phyloP scores from a whole-genome alignment of 2,329 filamentous ascomycete species.

The Epichloe gansuensis region DNA sequence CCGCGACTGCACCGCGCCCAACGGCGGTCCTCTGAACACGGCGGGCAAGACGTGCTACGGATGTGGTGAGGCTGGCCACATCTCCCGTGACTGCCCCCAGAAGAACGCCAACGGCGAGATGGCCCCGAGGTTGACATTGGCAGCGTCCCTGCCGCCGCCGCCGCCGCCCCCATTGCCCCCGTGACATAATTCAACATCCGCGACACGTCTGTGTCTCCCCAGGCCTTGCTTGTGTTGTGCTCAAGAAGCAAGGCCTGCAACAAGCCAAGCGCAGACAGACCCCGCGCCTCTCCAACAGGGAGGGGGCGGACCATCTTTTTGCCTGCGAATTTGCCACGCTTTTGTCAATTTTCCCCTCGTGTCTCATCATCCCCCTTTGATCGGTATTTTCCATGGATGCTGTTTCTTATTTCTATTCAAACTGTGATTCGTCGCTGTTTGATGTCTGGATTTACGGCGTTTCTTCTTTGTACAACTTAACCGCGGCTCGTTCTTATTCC shows the following conservation, averaged over 20 bases:
- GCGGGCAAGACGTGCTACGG: constrained; percentile 98
- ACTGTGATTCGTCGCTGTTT: constrained; percentile 17
- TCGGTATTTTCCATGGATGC: constrained; percentile 17
- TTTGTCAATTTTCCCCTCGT: background rate
- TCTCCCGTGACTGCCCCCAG: constrained; percentile 86
- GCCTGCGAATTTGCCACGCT: no score
- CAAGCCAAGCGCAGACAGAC: constrained; percentile 3
- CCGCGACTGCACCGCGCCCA: constrained; percentile 87
- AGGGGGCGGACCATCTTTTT: background rate
- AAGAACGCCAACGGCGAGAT: constrained; percentile 45
- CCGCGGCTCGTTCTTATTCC: background rate
- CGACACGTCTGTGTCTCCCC: constrained; percentile 7
- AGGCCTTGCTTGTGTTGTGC: background rate
- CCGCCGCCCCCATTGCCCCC: constrained; percentile 28
- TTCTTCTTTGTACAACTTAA: constrained; percentile 10
- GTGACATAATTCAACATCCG: constrained; percentile 21
- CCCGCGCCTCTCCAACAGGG: background rate
- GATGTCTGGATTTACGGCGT: constrained; percentile 12
- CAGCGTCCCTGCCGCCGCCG: constrained; percentile 22
- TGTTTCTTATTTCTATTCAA: constrained; percentile 12
- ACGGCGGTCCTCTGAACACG: constrained; percentile 89
- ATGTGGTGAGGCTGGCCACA: constrained; percentile 90
- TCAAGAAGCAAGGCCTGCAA: background rate
- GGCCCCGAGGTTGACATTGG: constrained; percentile 30
- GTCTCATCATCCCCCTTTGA: background rate